Conservation (phyloP, 2,329 filamentous ascomycete genomes). For the Calonectria naviculata region DNA sequence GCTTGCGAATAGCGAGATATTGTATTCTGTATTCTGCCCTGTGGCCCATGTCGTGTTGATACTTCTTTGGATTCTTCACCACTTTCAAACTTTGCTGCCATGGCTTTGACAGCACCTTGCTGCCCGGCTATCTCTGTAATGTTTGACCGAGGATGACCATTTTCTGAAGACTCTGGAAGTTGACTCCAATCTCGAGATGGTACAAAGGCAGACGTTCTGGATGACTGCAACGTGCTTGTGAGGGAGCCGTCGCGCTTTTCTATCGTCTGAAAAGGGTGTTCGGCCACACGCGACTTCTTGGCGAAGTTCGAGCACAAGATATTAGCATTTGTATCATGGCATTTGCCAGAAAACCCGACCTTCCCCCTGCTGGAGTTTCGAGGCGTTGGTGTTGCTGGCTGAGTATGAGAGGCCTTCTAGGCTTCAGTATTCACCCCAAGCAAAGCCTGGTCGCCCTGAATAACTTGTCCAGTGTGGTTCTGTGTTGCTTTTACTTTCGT, state of each 20-base stretch:
- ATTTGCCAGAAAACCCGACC: not conserved
- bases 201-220: not conserved
- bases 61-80: slow-evolving; percentile 22
- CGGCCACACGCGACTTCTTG: too few species aligned
- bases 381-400: not conserved
- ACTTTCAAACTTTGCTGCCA: slow-evolving; percentile 64
- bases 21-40: slow-evolving; percentile 33
- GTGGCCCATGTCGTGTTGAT: slow-evolving; percentile 6
- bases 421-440: slow-evolving; percentile 19
- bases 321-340: not conserved
- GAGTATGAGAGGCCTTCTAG: slow-evolving; percentile 29
- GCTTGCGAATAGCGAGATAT: slow-evolving; percentile 33
- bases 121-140: slow-evolving; percentile 38
- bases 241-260: slow-evolving; percentile 8
- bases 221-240: not conserved
- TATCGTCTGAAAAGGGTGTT: not conserved
- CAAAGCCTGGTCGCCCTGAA: not conserved
- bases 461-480: slow-evolving; percentile 7
- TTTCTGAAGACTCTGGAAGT: slow-evolving; percentile 23
- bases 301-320: not conserved
- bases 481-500: slow-evolving; percentile 32
- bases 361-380: not conserved
- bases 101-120: slow-evolving; percentile 55
- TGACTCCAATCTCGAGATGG: slow-evolving; percentile 9
- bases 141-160: slow-evolving; percentile 22